Evolutionary conservation across 2,329 filamentous ascomycete species (phyloP).

Genomic region (Aaosphaeria arxii): DNA sequence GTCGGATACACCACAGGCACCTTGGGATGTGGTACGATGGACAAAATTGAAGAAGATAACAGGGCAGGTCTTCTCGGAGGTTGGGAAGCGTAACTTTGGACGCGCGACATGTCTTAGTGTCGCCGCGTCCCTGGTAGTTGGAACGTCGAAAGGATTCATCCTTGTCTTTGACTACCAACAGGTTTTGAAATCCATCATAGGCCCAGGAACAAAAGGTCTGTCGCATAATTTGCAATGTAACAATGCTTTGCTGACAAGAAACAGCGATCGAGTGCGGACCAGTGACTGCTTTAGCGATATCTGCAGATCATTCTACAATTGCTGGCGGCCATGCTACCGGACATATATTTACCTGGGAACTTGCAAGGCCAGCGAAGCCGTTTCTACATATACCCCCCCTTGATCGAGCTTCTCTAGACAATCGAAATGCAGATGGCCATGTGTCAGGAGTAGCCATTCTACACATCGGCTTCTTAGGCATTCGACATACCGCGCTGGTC

Average conservation of each 20-base stretch:
- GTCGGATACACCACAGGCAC: constrained; percentile 69
- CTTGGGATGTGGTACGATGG: constrained; percentile 98
- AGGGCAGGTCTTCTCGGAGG: constrained; percentile 86
- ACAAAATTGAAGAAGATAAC: constrained; percentile 88
- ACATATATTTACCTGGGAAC: constrained; percentile 96
- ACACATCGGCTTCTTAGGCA: constrained; percentile 93
- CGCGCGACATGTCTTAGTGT: constrained; percentile 85
- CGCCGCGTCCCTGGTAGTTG: constrained; percentile 82
- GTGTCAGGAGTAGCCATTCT: constrained; percentile 73
- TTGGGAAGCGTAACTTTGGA: constrained; percentile 88
- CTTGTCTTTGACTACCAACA: constrained; percentile 98
- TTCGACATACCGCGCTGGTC: constrained; percentile 87
- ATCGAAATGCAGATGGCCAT: constrained; percentile 76
- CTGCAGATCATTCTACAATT: constrained; percentile 88
- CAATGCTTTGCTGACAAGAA: constrained; percentile 25
- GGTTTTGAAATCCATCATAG: constrained; percentile 89
- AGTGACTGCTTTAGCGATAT: constrained; percentile 83
- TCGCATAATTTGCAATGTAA: background rate
- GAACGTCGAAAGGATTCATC: constrained; percentile 91
- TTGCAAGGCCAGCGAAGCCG: constrained; percentile 73
- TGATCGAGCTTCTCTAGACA: constrained; percentile 61
- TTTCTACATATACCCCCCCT: constrained; percentile 85
- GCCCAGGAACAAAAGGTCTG: constrained; percentile 83
- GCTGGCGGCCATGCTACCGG: constrained; percentile 87
- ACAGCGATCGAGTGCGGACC: constrained; percentile 85